A percentile compares a stretch with the other conserved stretches of the same genome.
Conservation (phyloP, 2,329 filamentous ascomycete species). For the Shiraia bambusicola region DNA sequence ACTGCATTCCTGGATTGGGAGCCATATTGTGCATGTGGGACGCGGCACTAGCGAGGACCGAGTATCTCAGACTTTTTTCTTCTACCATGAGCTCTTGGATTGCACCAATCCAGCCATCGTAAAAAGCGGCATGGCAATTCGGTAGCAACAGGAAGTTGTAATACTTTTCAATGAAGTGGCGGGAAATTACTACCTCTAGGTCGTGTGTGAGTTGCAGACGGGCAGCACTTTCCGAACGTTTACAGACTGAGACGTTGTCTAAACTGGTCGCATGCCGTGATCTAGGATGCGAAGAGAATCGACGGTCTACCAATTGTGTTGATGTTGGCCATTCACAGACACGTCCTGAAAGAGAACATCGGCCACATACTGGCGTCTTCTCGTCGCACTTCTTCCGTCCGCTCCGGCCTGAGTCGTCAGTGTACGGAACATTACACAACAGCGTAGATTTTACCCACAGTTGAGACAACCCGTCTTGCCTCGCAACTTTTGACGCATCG, state of each 20-base stretch:
- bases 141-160: slow-evolving; percentile 27
- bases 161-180: slow-evolving; percentile 16
- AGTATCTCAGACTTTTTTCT: slow-evolving; percentile 31
- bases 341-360: slow-evolving; percentile 13
- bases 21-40: slow-evolving; percentile 17
- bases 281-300: slow-evolving; percentile 10
- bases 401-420: slow-evolving; percentile 47
- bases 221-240: slow-evolving; percentile 5
- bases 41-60: slow-evolving; percentile 25
- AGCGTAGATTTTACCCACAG: slow-evolving; percentile 2
- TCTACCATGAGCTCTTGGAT: slow-evolving; percentile 31
- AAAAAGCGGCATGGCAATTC: slow-evolving; percentile 32
- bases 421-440: slow-evolving; percentile 6
- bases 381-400: slow-evolving; percentile 18
- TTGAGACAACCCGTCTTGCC: slow-evolving; percentile 9
- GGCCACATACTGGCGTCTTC: slow-evolving; percentile 8
- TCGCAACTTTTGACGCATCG: slow-evolving; percentile 7
- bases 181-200: slow-evolving; percentile 11
- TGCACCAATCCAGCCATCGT: slow-evolving; percentile 32
- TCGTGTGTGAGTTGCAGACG: slow-evolving; percentile 2
- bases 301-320: slow-evolving; percentile 13
- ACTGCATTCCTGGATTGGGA: slow-evolving; percentile 8
- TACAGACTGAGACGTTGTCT: neutral
- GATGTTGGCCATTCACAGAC: slow-evolving; percentile 12
- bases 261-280: slow-evolving; percentile 6